A percentile compares a stretch with the other conserved stretches of the same genome.
These are phyloP conservation scores for Simplicillium aogashimaense DNA, from an alignment of 2,329 filamentous ascomycete genomes.

Conservation along the genomic window DNA sequence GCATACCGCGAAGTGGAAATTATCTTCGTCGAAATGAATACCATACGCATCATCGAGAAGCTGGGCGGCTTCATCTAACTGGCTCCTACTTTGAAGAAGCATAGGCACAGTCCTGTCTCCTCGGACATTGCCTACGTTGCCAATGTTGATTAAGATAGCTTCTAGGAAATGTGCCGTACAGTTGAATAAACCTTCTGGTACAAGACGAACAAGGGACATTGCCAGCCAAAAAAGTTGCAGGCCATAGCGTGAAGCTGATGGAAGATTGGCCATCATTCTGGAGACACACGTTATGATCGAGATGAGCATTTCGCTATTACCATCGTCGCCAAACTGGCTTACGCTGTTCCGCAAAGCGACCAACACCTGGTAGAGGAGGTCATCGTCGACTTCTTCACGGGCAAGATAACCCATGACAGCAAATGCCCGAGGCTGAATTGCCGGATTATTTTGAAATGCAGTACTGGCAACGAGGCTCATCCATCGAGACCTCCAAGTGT, in stretches of 20 bases:
- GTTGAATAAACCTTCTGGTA: slow-evolving; percentile 54
- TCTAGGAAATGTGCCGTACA: slow-evolving; percentile 56
- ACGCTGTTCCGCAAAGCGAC: slow-evolving; percentile 58
- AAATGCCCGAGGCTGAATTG: slow-evolving; percentile 60
- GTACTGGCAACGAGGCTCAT: slow-evolving; percentile 66
- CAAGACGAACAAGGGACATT: slow-evolving; percentile 54
- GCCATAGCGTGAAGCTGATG: slow-evolving; percentile 56
- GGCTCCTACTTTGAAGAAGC: slow-evolving; percentile 49
- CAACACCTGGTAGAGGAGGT: slow-evolving; percentile 60
- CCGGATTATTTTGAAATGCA: slow-evolving; percentile 63
- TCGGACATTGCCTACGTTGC: slow-evolving; percentile 47
- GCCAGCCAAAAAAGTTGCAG: slow-evolving; percentile 63
- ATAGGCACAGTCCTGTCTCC: slow-evolving; percentile 49
- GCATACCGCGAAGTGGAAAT: slow-evolving; percentile 58
- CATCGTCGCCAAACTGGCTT: slow-evolving; percentile 53
- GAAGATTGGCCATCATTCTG: slow-evolving; percentile 62
- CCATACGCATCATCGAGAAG: slow-evolving; percentile 56
- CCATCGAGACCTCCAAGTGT: slow-evolving; percentile 62
- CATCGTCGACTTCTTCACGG: slow-evolving; percentile 62
- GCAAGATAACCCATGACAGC: slow-evolving; percentile 63
- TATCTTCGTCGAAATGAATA: slow-evolving; percentile 52
- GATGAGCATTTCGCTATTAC: slow-evolving; percentile 57
- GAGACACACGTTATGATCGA: slow-evolving; percentile 58
- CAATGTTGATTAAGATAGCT: slow-evolving; percentile 54
- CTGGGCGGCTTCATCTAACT: slow-evolving; percentile 51